Conservation (phyloP, 768 basidiomycete species). For the Trametes cingulata region DNA sequence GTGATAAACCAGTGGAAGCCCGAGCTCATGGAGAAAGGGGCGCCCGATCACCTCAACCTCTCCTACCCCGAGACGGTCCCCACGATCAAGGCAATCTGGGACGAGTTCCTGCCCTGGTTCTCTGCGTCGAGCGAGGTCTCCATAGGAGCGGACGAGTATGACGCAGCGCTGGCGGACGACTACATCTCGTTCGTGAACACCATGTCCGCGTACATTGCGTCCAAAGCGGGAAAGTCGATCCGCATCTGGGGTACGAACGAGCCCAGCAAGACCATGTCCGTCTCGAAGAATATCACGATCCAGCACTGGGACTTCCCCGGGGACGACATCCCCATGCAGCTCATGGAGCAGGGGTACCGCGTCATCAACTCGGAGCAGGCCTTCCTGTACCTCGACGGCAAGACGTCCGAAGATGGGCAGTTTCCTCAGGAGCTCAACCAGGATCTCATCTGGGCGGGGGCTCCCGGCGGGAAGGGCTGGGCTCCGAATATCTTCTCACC, state of each 20-base stretch:
- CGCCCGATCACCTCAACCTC: slow-evolving; percentile 43
- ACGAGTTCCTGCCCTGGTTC: slow-evolving; percentile 39
- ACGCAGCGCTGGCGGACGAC: slow-evolving; percentile 38
- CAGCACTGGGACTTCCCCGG: slow-evolving; percentile 43
- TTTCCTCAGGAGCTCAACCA: slow-evolving; percentile 37
- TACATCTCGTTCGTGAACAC: slow-evolving; percentile 46
- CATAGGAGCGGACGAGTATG: slow-evolving; percentile 50
- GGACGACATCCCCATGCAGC: slow-evolving; percentile 29
- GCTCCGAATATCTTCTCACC: slow-evolving; percentile 30
- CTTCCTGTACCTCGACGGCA: slow-evolving; percentile 29
- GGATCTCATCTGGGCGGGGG: slow-evolving; percentile 33
- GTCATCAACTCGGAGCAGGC: slow-evolving; percentile 32
- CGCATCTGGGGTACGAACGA: slow-evolving; percentile 49
- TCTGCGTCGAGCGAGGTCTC: slow-evolving; percentile 40
- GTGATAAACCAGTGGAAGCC: slow-evolving; percentile 49
- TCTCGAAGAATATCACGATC: slow-evolving; percentile 44
- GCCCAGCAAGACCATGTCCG: slow-evolving; percentile 37
- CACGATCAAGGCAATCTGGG: slow-evolving; percentile 45
- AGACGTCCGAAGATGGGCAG: slow-evolving; percentile 31
- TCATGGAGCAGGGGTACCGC: slow-evolving; percentile 28
- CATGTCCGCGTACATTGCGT: slow-evolving; percentile 40
- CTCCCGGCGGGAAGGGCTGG: slow-evolving; percentile 28
- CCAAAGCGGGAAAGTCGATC: slow-evolving; percentile 37
- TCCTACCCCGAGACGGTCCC: slow-evolving; percentile 46
- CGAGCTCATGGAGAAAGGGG: slow-evolving; percentile 39